These are phyloP conservation scores for Diaporthe sp. DNA, from an alignment of 2,329 filamentous ascomycete genomes.

Conservation along the genomic window DNA sequence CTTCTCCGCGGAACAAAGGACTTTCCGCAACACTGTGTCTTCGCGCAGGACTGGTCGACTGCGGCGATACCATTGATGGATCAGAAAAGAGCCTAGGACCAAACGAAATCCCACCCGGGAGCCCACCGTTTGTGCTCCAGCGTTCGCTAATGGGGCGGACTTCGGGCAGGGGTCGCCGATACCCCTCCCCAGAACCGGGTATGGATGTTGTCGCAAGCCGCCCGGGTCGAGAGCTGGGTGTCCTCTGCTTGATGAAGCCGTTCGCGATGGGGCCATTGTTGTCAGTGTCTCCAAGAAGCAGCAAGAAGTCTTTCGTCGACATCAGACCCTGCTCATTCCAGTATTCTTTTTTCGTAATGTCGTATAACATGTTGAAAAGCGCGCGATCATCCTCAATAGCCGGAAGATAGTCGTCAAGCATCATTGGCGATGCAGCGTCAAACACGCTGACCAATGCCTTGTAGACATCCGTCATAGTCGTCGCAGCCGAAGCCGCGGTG, in stretches of 20 bases:
- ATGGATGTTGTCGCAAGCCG: conserved; percentile 50
- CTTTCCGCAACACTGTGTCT: conserved; percentile 63
- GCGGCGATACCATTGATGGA: conserved; percentile 48
- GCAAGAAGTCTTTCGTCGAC: conserved; percentile 63
- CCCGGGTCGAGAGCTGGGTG: conserved; percentile 47
- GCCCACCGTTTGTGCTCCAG: conserved; percentile 48
- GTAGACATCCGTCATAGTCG: conserved; percentile 62
- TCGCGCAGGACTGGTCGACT: conserved; percentile 45
- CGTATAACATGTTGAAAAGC: conserved; percentile 57
- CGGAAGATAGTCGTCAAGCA: conserved; percentile 57
- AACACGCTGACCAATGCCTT: conserved; percentile 65
- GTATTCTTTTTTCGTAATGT: conserved; percentile 59
- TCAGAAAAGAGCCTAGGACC: conserved; percentile 45
- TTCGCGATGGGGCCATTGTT: conserved; percentile 53
- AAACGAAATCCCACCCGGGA: conserved; percentile 47
- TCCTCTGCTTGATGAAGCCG: conserved; percentile 56
- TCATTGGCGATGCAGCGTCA: conserved; percentile 56
- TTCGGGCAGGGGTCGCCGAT: conserved; percentile 54
- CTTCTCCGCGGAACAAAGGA: conserved; percentile 54
- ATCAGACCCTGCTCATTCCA: conserved; percentile 61
- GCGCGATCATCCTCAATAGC: conserved; percentile 60
- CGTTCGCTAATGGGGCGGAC: conserved; percentile 54
- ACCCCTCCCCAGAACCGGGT: conserved; percentile 49
- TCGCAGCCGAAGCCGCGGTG: conserved; percentile 40
- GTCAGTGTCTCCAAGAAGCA: conserved; percentile 60